Base-by-base conservation (phyloP, 2,329 filamentous ascomycete species). In the Capronia epimyces region DNA sequence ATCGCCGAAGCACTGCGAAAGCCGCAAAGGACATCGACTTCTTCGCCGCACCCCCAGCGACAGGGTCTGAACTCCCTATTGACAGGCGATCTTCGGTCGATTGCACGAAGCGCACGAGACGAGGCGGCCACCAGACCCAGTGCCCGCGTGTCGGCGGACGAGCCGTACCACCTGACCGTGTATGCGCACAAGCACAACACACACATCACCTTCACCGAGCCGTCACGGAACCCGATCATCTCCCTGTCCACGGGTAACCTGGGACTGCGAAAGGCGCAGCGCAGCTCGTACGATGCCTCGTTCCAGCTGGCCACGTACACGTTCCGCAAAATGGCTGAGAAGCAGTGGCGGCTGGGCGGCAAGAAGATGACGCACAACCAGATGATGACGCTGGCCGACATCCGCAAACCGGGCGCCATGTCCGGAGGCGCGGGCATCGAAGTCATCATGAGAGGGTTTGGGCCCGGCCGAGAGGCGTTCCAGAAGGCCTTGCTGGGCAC, bases 171-270 rank as follows among this genome's bases (percentile, higher is more conserved):
- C 67, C 78, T 98, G 58, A 88, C 95, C 73, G 76, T 98, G 67
- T 91, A 82, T 71, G 74, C 86, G 22, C 84, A 87, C 67, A 94
- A 89, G 73, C 93, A 96, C 79, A 98, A 98, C 74, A 93, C 88
- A 16, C 89, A 97, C 70, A 80, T 98, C 63, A 96, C 90, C 1
- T 80, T 96, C 60, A 88, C 89, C 18, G 83, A 84, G 64, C 90
- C 93, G 22, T 83, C 89, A 67, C 79, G 85, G 42, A 80, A 88
- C 58, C 80, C 88, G 22, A 79, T 97, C 58, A 76, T 98, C 58
- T 89, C 84, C 10, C 70, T 95, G 61, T 87, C 86, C 1, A 80
- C 84, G 52, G 93, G 93, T 43, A 89, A 95, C 64, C 81, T 98
- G 53, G 91, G 91, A n/a, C 96, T 96, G 73, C 80, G 78, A 63